Conservation (phyloP, 1,284 basidiomycete species). For the Ganoderma meredithae region DNA sequence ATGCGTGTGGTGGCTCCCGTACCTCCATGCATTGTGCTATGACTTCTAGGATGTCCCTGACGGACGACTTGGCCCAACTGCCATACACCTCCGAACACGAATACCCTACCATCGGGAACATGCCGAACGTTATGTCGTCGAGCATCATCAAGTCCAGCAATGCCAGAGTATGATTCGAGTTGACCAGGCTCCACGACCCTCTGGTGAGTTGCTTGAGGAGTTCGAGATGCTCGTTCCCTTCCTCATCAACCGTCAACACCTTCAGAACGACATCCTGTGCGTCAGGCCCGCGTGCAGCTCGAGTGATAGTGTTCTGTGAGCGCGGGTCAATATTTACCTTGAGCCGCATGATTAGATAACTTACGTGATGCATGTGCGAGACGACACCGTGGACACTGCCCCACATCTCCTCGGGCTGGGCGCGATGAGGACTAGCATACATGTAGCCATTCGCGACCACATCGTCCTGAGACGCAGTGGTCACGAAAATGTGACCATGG, state of each 20-base stretch:
- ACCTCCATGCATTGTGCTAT: constrained; percentile 41
- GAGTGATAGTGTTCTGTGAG: constrained; percentile 6
- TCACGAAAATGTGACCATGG: not conserved
- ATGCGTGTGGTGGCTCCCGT: not conserved
- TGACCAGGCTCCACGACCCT: constrained; percentile 4
- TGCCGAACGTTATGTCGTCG: constrained; percentile 41
- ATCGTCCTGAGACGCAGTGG: not conserved
- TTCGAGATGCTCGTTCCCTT: constrained; percentile 10
- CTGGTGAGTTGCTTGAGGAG: constrained; percentile 11
- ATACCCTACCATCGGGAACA: constrained; percentile 39
- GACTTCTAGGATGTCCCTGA: constrained; percentile 42
- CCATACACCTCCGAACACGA: constrained; percentile 24
- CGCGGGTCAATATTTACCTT: not conserved
- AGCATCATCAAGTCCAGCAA: constrained; percentile 38
- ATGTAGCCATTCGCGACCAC: not conserved
- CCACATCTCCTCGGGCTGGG: not conserved
- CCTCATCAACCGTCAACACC: constrained; percentile 1
- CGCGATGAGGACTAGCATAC: not conserved
- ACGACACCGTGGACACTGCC: not conserved
- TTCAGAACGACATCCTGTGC: constrained; percentile 10
- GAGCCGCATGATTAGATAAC: no score
- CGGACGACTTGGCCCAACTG: constrained; percentile 38
- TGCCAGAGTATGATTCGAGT: constrained; percentile 21
- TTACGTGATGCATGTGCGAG: not conserved
- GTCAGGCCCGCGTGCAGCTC: constrained; percentile 4